A percentile compares a stretch with the other conserved stretches of the same genome.
These are phyloP conservation scores for Colletotrichum sp. DNA, from an alignment of 2,329 filamentous ascomycete genomes.

Conservation along the genomic window DNA sequence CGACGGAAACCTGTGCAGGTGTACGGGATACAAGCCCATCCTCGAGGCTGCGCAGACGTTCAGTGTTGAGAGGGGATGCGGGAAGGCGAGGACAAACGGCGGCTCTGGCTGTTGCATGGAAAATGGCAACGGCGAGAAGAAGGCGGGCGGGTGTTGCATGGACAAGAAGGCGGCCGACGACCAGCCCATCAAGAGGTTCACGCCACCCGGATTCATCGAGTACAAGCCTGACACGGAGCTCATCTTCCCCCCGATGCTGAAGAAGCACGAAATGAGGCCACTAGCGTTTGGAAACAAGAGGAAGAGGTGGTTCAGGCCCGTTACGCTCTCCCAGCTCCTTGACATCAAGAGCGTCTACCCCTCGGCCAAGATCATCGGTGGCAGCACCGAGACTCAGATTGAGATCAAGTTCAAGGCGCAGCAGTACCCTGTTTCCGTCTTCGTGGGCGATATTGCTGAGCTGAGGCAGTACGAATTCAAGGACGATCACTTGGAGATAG, in stretches of 20 bases:
- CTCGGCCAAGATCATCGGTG: slow-evolving; percentile 90
- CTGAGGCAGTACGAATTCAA: slow-evolving; percentile 81
- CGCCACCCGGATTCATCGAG: slow-evolving; percentile 88
- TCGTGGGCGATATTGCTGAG: slow-evolving; percentile 91
- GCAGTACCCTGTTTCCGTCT: slow-evolving; percentile 88
- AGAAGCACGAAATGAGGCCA: slow-evolving; percentile 81
- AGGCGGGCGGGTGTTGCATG: slow-evolving; percentile 72
- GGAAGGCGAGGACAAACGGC: slow-evolving; percentile 53
- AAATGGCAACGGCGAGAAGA: slow-evolving; percentile 46
- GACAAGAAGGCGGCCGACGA: slow-evolving; percentile 54
- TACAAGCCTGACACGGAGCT: slow-evolving; percentile 94
- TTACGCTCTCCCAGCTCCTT: slow-evolving; percentile 83
- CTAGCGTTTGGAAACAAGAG: slow-evolving; percentile 92
- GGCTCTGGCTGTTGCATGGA: slow-evolving; percentile 76
- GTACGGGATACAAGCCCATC: slow-evolving; percentile 94
- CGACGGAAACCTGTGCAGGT: slow-evolving; percentile 94
- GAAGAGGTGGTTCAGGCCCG: slow-evolving; percentile 92
- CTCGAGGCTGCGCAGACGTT: slow-evolving; percentile 94
- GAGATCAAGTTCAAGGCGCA: slow-evolving; percentile 98
- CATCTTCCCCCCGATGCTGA: slow-evolving; percentile 88
- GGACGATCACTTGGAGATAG: slow-evolving; percentile 85
- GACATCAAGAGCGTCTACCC: slow-evolving; percentile 90
- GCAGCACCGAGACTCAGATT: slow-evolving; percentile 96
- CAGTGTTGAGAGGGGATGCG: slow-evolving; percentile 58
- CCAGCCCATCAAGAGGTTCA: slow-evolving; percentile 71